Evolutionary conservation across 305 asterid species (phyloP).

Genomic region (Solanum chacoense): DNA sequence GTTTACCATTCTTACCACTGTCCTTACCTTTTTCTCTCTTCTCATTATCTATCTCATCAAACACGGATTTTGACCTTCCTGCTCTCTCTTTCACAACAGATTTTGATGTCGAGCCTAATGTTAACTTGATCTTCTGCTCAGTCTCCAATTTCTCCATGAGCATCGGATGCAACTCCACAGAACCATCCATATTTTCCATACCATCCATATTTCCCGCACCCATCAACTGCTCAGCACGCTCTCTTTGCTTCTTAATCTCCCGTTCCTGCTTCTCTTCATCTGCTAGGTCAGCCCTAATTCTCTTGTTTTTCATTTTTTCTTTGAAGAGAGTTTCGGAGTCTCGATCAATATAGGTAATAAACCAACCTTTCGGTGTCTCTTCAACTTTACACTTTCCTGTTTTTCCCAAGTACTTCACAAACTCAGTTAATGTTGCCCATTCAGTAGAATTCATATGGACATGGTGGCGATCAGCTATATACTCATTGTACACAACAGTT

Average conservation of each 20-base stretch:
- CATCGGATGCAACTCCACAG: constrained; percentile 20
- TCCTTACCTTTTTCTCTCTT: constrained; percentile 33
- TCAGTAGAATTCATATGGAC: constrained; percentile 80
- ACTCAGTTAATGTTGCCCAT: constrained; percentile 83
- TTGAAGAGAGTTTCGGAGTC: constrained; percentile 78
- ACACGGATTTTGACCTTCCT: constrained; percentile 34
- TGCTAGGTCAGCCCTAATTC: constrained; percentile 56
- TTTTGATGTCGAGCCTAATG: constrained; percentile 42
- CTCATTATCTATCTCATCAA: constrained; percentile 47
- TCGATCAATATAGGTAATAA: constrained; percentile 68
- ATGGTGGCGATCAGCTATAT: constrained; percentile 64
- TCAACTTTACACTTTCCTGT: constrained; percentile 83
- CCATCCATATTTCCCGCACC: constrained; percentile 12
- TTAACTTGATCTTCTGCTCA: constrained; percentile 51
- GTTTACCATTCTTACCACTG: constrained; percentile 19
- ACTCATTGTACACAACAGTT: constrained; percentile 88
- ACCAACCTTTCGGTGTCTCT: constrained; percentile 87
- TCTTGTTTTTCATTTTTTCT: constrained; percentile 79
- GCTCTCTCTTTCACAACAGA: constrained; percentile 23
- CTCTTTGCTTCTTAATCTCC: constrained; percentile 74
- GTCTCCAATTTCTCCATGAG: constrained; percentile 41
- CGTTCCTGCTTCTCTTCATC: constrained; percentile 86
- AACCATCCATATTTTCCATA: constrained; percentile 11
- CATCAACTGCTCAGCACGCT: constrained; percentile 67
- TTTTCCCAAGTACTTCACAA: constrained; percentile 69